These are phyloP conservation scores for Bipolaris zeicola DNA, from an alignment of 2,329 filamentous ascomycete species.

Conservation along the genomic window DNA sequence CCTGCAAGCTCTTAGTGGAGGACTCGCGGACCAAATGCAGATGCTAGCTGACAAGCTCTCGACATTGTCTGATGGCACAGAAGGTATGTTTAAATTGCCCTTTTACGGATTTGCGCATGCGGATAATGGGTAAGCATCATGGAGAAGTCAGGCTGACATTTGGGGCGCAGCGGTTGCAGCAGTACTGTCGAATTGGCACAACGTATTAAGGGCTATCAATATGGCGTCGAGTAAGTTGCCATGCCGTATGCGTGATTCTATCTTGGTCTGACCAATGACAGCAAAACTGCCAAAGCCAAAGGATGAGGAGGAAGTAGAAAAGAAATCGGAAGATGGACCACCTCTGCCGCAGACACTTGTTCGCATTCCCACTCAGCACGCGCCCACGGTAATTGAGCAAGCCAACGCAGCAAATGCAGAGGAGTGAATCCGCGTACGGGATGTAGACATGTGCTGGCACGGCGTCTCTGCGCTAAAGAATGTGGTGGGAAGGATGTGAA, in stretches of 20 bases:
- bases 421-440: conserved; percentile 35
- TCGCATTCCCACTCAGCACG: conserved; percentile 80
- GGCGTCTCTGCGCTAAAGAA: conserved; percentile 10
- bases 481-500: conserved; percentile 7
- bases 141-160: conserved; percentile 24
- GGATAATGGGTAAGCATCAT: neutral
- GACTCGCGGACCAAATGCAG: conserved; percentile 81
- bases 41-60: conserved; percentile 76
- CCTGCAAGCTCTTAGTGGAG: conserved; percentile 77
- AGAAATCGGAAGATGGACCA: conserved; percentile 50
- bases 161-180: conserved; percentile 70
- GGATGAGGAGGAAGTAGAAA: conserved; percentile 51
- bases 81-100: conserved; percentile 59
- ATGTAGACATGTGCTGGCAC: conserved; percentile 3
- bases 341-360: conserved; percentile 80
- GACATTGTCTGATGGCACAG: conserved; percentile 80
- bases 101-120: neutral
- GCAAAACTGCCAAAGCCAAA: conserved; percentile 72
- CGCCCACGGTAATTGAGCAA: conserved; percentile 45
- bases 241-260: conserved; percentile 2
- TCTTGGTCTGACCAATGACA: conserved; percentile 43
- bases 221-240: conserved; percentile 76
- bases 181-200: conserved; percentile 88
- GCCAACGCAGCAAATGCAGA: conserved; percentile 35
- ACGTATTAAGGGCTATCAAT: conserved; percentile 80